Evolutionary conservation across 148 eudicot genomes (phyloP).

Genomic region (Rhododendron henanense): DNA sequence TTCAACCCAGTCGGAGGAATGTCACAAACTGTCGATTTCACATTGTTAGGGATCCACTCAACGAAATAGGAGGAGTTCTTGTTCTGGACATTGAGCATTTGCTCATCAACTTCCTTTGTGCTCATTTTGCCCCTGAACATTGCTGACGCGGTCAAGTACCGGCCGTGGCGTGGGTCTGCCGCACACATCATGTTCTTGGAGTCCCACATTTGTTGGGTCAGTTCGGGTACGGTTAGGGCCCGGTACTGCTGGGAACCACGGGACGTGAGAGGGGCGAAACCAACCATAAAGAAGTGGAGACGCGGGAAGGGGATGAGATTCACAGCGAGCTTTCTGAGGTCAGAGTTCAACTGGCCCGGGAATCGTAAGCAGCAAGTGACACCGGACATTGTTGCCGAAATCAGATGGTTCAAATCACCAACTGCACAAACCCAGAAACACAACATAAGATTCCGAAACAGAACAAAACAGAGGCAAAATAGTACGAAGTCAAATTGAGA

Average conservation of each 20-base stretch:
- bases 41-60: slow-evolving; percentile 34
- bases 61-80: slow-evolving; percentile 32
- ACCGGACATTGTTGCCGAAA: slow-evolving; percentile 34
- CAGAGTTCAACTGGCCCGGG: slow-evolving; percentile 32
- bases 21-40: slow-evolving; percentile 29
- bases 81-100: slow-evolving; percentile 31
- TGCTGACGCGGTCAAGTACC: background rate
- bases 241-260: slow-evolving; percentile 1
- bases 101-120: slow-evolving; percentile 33
- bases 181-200: slow-evolving; percentile 1
- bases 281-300: background rate
- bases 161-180: background rate
- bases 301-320: slow-evolving; percentile 15
- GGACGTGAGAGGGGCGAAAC: background rate
- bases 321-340: slow-evolving; percentile 28
- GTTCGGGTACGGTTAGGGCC: background rate
- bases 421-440: slow-evolving; percentile 7
- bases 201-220: slow-evolving; percentile 4
- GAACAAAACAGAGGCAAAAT: background rate
- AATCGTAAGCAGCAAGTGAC: slow-evolving; percentile 33
- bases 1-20: slow-evolving; percentile 26
- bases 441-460: background rate
- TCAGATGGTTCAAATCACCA: slow-evolving; percentile 32
- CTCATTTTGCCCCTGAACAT: slow-evolving; percentile 30
- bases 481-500: background rate